Evolutionary conservation across 2,329 filamentous ascomycete species (phyloP), one percentile per base, ranked within the genome.

Genomic region (Uncinocarpus reesii): DNA sequence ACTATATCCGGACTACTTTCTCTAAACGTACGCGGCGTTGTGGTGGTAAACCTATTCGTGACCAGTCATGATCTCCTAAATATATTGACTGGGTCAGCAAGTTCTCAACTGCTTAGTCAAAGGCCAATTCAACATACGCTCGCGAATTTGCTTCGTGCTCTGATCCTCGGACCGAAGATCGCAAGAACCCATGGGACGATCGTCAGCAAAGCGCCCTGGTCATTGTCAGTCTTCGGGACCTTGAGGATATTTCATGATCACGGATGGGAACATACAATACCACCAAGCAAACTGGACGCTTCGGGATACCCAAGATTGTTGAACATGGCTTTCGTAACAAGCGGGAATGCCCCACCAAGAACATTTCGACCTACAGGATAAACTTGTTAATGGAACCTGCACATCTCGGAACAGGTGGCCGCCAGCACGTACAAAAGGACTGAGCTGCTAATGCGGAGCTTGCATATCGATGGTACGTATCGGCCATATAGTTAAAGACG

Each of bases 401-500:
- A 20, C 40, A 36, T 15, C 26, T 15, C 11, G 34, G 6, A n/a
- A 26, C 21, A 10, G 15, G 15, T 37, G 2, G 2, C 11, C 16
- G 13, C 4, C 11, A 26, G 1, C 8, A 55, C 64, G 35, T 58
- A 67, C 86, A 90, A 62, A 86, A 93, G 13, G 79, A 84, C 68
- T 95, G 87, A 0, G 88, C 86, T 0, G 89, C 89, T 4, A 95
- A 70, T 0, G 89, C 88, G 0, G 85, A 92, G 32, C 82, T 87
- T 0, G 89, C 86, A 58, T 90, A 95, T 2, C 77, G 73, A 60
- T 88, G 83, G 64, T 95, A 95, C 1, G 82, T 83, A 61, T 95
- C 89, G 16, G 88, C 87, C 1, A 95, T 74, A 57, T 94, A 95
- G 62, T 95, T 95, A 70, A 95, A 95, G 0, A 87, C 85, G 2